phyloP scores from a whole-genome alignment of 495 filamentous ascomycete genomes.

The Aspergillus conjunctus region DNA sequence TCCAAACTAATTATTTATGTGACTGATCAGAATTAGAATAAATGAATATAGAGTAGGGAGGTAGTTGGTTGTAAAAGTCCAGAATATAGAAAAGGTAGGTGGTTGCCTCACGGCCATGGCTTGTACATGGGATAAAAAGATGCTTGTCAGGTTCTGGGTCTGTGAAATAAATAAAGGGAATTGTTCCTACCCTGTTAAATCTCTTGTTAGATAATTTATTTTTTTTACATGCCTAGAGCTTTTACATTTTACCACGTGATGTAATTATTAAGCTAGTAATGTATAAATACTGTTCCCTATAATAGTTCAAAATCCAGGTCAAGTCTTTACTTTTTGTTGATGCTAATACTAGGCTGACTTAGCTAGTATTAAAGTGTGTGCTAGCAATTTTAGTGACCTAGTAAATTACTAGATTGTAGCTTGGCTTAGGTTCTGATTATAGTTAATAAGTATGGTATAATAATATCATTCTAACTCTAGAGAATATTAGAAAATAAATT shows the following conservation, averaged over 20 bases:
- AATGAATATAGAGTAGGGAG: slow-evolving; percentile 43
- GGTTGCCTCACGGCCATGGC: slow-evolving; percentile 41
- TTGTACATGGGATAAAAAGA: slow-evolving; percentile 34
- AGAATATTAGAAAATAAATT: too few relatives aligned
- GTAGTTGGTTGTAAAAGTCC: slow-evolving; percentile 41
- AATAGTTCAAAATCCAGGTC: not conserved
- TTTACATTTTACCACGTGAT: not conserved
- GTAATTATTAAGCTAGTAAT: not conserved
- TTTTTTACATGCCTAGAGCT: not conserved
- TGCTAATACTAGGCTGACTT: not conserved
- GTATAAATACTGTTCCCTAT: not conserved
- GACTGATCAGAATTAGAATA: slow-evolving; percentile 44
- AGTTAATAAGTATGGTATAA: too few relatives aligned
- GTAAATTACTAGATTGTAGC: too few relatives aligned
- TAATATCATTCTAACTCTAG: too few relatives aligned
- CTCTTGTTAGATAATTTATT: not conserved
- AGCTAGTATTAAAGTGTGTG: not conserved
- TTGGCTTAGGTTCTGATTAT: too few relatives aligned
- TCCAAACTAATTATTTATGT: slow-evolving; percentile 48
- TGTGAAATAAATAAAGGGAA: slow-evolving; percentile 43
- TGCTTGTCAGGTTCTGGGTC: slow-evolving; percentile 32
- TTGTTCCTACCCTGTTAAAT: slow-evolving; percentile 24
- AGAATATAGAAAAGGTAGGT: slow-evolving; percentile 46
- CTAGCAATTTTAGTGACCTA: not conserved
- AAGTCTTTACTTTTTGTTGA: not conserved